phyloP scores from a whole-genome alignment of 2,329 filamentous ascomycete genomes.

The Nothopassalora personata region DNA sequence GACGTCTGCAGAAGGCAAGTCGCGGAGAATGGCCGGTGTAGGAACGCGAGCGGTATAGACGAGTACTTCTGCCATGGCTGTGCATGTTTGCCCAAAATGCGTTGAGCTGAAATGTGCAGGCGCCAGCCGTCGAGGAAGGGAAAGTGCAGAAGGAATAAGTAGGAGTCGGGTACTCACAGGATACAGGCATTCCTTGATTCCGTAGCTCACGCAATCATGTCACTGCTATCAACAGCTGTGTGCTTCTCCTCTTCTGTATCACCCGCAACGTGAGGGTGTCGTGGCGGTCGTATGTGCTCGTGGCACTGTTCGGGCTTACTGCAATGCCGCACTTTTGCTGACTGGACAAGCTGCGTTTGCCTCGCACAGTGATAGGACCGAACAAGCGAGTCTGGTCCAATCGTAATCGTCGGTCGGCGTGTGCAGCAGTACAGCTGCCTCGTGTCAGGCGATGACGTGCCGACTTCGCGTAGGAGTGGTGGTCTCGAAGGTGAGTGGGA shows the following conservation, averaged over 20 bases:
- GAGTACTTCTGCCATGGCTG: neutral
- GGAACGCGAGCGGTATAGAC: conserved; percentile 1
- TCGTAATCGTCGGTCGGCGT: conserved; percentile 8
- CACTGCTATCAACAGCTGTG: conserved; percentile 10
- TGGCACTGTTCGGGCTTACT: conserved; percentile 15
- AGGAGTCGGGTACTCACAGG: conserved; percentile 26
- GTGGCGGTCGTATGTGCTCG: conserved; percentile 9
- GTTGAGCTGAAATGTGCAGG: neutral
- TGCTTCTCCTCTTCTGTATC: conserved; percentile 16
- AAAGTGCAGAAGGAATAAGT: conserved; percentile 15
- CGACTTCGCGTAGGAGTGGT: conserved; percentile 9
- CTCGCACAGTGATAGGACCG: conserved; percentile 15
- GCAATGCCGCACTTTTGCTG: conserved; percentile 7
- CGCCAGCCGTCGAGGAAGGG: neutral
- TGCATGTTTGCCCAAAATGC: conserved; percentile 7
- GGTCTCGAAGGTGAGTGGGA: conserved; percentile 7
- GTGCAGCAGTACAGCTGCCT: conserved; percentile 17
- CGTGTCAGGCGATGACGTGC: conserved; percentile 19
- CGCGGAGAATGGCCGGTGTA: conserved; percentile 1
- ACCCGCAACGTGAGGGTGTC: conserved; percentile 14
- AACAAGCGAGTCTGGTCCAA: conserved; percentile 14
- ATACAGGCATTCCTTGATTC: conserved; percentile 26
- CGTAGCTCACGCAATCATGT: conserved; percentile 18
- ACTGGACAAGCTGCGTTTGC: conserved; percentile 12
- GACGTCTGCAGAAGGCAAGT: neutral